These are phyloP conservation scores for Lipomyces sp. DNA, from an alignment of 805 yeast genomes.

Conservation along the genomic window DNA sequence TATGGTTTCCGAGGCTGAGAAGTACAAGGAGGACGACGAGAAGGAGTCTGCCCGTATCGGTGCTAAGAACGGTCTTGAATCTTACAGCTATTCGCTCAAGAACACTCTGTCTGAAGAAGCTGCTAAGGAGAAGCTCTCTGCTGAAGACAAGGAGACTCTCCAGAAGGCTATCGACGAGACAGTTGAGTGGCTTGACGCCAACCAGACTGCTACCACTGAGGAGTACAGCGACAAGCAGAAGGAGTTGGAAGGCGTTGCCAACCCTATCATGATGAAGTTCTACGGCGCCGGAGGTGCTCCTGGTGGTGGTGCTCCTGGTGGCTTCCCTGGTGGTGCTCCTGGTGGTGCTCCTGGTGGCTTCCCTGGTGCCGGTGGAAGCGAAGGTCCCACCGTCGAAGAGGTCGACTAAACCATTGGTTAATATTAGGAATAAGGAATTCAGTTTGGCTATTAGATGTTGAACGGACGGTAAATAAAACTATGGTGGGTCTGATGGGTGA, in stretches of 20 bases:
- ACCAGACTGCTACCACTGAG: slow-evolving; percentile 90
- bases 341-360: slow-evolving; percentile 75
- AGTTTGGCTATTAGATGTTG: not conserved
- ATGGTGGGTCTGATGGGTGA: not conserved
- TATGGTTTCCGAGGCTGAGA: slow-evolving; percentile 98
- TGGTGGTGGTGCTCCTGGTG: slow-evolving; percentile 64
- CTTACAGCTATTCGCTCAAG: slow-evolving; percentile 92
- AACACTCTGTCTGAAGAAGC: slow-evolving; percentile 73
- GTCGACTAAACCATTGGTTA: slow-evolving; percentile 59
- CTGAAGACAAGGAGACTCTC: slow-evolving; percentile 68
- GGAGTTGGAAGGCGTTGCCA: slow-evolving; percentile 92
- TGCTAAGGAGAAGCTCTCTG: slow-evolving; percentile 77
- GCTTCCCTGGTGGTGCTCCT: too few species aligned
- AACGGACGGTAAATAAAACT: slow-evolving; percentile 5
- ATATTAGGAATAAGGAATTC: slow-evolving; percentile 4
- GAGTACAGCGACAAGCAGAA: slow-evolving; percentile 92
- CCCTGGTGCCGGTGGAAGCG: slow-evolving; percentile 58
- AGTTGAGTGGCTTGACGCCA: slow-evolving; percentile 88
- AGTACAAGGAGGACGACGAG: slow-evolving; percentile 95
- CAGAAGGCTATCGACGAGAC: slow-evolving; percentile 83
- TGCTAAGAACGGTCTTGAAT: slow-evolving; percentile 94
- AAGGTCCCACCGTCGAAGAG: slow-evolving; percentile 80
- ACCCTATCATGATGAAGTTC: slow-evolving; percentile 96
- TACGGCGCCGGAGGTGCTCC: slow-evolving; percentile 85
- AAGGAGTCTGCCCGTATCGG: slow-evolving; percentile 89